Evolutionary conservation across 1,284 basidiomycete genomes (phyloP).

Genomic region (Vanrija sp.): DNA sequence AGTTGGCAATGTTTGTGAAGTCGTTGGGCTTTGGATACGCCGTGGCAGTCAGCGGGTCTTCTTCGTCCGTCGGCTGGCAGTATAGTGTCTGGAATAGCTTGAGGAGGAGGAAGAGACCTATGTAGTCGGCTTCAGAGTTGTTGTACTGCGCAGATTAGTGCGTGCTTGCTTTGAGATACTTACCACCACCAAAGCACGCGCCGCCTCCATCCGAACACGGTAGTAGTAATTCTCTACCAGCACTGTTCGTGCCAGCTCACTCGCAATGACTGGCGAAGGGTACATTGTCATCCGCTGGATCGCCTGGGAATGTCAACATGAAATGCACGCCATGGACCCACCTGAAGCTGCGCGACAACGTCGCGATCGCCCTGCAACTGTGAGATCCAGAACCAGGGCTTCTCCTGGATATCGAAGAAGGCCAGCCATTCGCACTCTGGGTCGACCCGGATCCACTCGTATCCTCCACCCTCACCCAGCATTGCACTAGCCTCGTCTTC

Average conservation of each 20-base stretch:
- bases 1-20: constrained; percentile 85
- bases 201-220: constrained; percentile 94
- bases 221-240: constrained; percentile 95
- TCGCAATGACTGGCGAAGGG: constrained; percentile 84
- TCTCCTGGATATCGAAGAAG: constrained; percentile 85
- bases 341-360: constrained; percentile 96
- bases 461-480: constrained; percentile 68
- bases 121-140: constrained; percentile 41
- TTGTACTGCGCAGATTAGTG: constrained; percentile 28
- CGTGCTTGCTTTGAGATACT: constrained; percentile 39
- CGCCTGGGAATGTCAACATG: constrained; percentile 56
- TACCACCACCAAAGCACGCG: constrained; percentile 76
- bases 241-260: constrained; percentile 84
- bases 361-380: constrained; percentile 94
- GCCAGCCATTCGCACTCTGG: constrained; percentile 99
- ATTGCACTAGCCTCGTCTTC: constrained; percentile 92
- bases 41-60: constrained; percentile 74
- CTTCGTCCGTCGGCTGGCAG: constrained; percentile 81
- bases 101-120: constrained; percentile 93
- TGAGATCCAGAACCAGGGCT: constrained; percentile 98
- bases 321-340: constrained; percentile 43
- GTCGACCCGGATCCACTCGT: constrained; percentile 99
- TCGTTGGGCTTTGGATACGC: constrained; percentile 91
- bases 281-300: constrained; percentile 75
- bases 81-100: constrained; percentile 86